phyloP scores from a whole-genome alignment of 768 basidiomycete species.

The Boletellus sp. region DNA sequence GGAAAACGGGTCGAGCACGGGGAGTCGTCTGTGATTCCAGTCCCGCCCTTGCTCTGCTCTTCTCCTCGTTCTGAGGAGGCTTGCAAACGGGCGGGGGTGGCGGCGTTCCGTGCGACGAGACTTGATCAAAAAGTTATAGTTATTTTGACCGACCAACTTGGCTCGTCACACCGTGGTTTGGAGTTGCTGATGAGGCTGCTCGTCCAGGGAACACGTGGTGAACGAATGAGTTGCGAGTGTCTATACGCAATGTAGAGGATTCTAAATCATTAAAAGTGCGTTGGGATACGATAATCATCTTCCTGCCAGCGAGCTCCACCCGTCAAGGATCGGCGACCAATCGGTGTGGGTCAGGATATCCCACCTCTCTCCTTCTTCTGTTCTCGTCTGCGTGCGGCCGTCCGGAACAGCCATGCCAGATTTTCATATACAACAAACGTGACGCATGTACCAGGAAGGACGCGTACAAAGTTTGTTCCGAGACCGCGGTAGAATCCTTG shows the following conservation, averaged over 20 bases:
- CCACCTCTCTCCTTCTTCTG: slow-evolving; percentile 4
- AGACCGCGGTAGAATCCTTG: slow-evolving; percentile 93
- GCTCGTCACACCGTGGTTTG: neutral
- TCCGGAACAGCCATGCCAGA: slow-evolving; percentile 75
- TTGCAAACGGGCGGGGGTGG: slow-evolving; percentile 22
- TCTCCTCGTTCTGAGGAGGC: slow-evolving; percentile 26
- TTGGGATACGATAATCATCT: slow-evolving; percentile 8
- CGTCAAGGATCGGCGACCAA: neutral
- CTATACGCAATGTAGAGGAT: slow-evolving; percentile 6
- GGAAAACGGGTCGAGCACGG: slow-evolving; percentile 20
- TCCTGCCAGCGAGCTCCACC: neutral
- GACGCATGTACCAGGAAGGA: slow-evolving; percentile 95
- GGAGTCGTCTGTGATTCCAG: slow-evolving; percentile 21
- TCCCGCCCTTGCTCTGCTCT: slow-evolving; percentile 19
- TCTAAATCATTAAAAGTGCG: neutral
- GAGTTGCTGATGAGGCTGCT: slow-evolving; percentile 7
- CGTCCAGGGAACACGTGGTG: neutral
- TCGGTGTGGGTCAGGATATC: neutral
- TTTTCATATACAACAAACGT: slow-evolving; percentile 98
- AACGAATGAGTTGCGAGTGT: slow-evolving; percentile 7
- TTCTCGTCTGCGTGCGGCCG: slow-evolving; percentile 55
- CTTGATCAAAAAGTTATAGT: slow-evolving; percentile 28
- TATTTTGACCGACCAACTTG: slow-evolving; percentile 27
- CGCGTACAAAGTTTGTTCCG: slow-evolving; percentile 89
- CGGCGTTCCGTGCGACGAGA: slow-evolving; percentile 24